A percentile compares a stretch with the other conserved stretches of the same genome.
phyloP scores from a whole-genome alignment of 768 basidiomycete species.

The Collybia sordida region DNA sequence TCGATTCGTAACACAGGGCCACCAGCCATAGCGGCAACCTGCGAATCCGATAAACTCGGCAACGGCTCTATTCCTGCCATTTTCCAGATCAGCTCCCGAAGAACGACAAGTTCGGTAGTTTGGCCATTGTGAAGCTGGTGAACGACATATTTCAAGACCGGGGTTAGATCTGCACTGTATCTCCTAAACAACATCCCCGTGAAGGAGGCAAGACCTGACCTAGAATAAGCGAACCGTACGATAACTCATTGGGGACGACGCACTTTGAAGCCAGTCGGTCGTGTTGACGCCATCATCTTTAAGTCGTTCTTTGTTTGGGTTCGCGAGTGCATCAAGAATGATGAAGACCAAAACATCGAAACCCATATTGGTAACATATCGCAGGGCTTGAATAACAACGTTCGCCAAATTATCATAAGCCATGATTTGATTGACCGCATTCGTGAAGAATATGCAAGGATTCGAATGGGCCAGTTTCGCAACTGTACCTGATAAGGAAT shows the following conservation, averaged over 20 bases:
- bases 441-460: slow-evolving; percentile 86
- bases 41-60: slow-evolving; percentile 84
- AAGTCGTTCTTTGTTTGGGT: slow-evolving; percentile 76
- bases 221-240: slow-evolving; percentile 14
- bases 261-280: slow-evolving; percentile 91
- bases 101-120: slow-evolving; percentile 84
- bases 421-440: slow-evolving; percentile 92
- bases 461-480: slow-evolving; percentile 95
- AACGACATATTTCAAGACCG: slow-evolving; percentile 86
- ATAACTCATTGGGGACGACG: slow-evolving; percentile 29
- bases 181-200: slow-evolving; percentile 89
- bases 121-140: slow-evolving; percentile 85
- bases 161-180: slow-evolving; percentile 80
- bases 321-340: slow-evolving; percentile 83
- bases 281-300: slow-evolving; percentile 93
- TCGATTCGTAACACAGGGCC: slow-evolving; percentile 87
- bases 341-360: slow-evolving; percentile 92
- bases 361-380: slow-evolving; percentile 89
- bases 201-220: slow-evolving; percentile 84
- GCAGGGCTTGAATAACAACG: slow-evolving; percentile 85
- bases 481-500: slow-evolving; percentile 81
- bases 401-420: slow-evolving; percentile 92
- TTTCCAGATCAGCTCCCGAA: slow-evolving; percentile 91
- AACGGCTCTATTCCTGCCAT: slow-evolving; percentile 95
- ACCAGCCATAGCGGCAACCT: slow-evolving; percentile 89